Evolutionary conservation across 2,329 filamentous ascomycete species (phyloP).

Genomic region (Talaromyces sp.): DNA sequence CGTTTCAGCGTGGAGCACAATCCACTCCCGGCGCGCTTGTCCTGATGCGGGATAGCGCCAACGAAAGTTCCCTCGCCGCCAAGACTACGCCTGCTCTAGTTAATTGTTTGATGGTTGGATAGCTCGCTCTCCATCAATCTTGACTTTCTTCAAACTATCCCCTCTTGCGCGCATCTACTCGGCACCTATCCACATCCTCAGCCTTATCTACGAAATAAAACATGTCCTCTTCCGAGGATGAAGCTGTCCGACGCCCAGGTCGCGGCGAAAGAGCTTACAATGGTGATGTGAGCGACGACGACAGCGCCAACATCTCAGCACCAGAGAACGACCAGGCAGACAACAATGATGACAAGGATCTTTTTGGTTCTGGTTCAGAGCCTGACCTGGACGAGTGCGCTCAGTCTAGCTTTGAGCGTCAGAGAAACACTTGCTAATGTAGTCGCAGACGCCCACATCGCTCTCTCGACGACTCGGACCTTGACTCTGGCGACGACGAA

Average conservation of each 20-base stretch:
- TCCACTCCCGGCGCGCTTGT: slow-evolving; percentile 6
- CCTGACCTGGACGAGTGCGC: slow-evolving; percentile 37
- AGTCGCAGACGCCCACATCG: slow-evolving; percentile 36
- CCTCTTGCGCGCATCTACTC: background rate
- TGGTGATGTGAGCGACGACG: slow-evolving; percentile 27
- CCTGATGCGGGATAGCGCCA: slow-evolving; percentile 7
- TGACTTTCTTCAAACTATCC: background rate
- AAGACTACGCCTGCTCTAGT: background rate
- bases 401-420: background rate
- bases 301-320: slow-evolving; percentile 22
- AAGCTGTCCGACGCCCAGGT: slow-evolving; percentile 35
- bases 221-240: slow-evolving; percentile 41
- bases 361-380: slow-evolving; percentile 49
- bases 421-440: slow-evolving; percentile 20
- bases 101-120: background rate
- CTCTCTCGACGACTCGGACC: slow-evolving; percentile 58
- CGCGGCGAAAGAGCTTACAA: slow-evolving; percentile 27
- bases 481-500: slow-evolving; percentile 63
- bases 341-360: slow-evolving; percentile 40
- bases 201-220: background rate
- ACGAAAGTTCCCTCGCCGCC: background rate
- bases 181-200: too few relatives aligned
- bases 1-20: slow-evolving; percentile 19
- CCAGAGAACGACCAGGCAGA: slow-evolving; percentile 31
- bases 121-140: background rate